Evolutionary conservation across 2,329 filamentous ascomycete genomes (phyloP).

Genomic region (Aureobasidium sp.): DNA sequence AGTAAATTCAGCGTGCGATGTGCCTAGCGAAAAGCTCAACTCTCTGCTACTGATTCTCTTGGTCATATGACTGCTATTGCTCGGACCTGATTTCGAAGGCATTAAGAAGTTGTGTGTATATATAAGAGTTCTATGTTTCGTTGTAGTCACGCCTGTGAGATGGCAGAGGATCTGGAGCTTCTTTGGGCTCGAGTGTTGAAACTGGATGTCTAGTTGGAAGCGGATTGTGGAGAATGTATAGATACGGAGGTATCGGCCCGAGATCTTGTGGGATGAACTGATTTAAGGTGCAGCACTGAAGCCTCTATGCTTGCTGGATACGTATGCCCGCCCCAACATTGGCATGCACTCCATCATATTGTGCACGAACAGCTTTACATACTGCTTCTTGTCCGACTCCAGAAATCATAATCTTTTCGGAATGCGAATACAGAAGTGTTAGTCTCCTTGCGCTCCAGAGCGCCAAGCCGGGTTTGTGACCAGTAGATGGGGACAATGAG

Average conservation of each 20-base stretch:
- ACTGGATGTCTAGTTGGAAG: too few species aligned
- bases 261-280: not conserved
- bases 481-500: slow-evolving; percentile 1
- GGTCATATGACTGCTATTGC: not conserved
- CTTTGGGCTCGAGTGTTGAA: too few species aligned
- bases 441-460: not conserved
- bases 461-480: not conserved
- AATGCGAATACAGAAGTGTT: not conserved
- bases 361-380: not conserved
- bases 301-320: not conserved
- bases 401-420: not conserved
- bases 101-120: not conserved
- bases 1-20: not conserved
- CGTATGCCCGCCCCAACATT: not conserved
- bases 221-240: too few species aligned
- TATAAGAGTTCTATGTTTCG: not conserved
- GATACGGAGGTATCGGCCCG: too few species aligned
- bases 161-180: not conserved
- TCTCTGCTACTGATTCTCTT: not conserved
- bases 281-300: not conserved
- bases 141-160: not conserved
- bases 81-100: not conserved
- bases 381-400: not conserved
- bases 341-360: not conserved
- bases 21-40: not conserved